Evolutionary conservation across 768 basidiomycete species (phyloP), one percentile per base, ranked within the genome.

Genomic region (Tulasnella sp.): DNA sequence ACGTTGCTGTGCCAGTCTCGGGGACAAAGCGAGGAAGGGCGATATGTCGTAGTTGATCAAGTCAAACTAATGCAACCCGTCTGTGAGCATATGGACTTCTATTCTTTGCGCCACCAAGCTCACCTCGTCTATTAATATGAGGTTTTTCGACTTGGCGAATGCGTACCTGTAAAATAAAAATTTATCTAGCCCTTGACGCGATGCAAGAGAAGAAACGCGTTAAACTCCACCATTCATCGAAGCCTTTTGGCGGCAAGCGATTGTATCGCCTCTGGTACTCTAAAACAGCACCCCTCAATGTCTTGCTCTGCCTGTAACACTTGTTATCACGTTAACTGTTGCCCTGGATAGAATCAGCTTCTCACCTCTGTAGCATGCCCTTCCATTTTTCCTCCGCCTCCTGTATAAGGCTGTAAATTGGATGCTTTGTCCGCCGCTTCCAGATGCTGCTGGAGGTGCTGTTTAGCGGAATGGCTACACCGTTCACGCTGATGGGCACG

Each of bases 181-280:
- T n/a, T n/a, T n/a, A n/a, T n/a, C n/a, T n/a, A n/a, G n/a, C n/a
- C n/a, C n/a, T n/a, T n/a, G n/a, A n/a, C n/a, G n/a, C n/a, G n/a
- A n/a, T n/a, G n/a, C n/a, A n/a, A n/a, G n/a, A n/a, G n/a, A n/a
- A n/a, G n/a, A n/a, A n/a, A n/a, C n/a, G n/a, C n/a, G n/a, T n/a
- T n/a, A n/a, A n/a, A 45, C 71, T 68, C 8, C 15, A 76, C 75
- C 75, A 76, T 24, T 70, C 70, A 24, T 76, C 74, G 58, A 77
- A 77, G 1, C 77, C 77, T 42, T 65, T 68, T 7, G 75, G 75
- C 0, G 76, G 75, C 3, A 60, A 53, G 9, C 72, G 68, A 34
- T 59, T 64, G 25, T 73, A 73, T 10, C 72, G 66, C 11, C 69
- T 62, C 51, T 60, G 64, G 49, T 76, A 76, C 59, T 76, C 75